Base-by-base conservation (phyloP, 2,329 filamentous ascomycete genomes). In the Phaeoacremonium minimum region DNA sequence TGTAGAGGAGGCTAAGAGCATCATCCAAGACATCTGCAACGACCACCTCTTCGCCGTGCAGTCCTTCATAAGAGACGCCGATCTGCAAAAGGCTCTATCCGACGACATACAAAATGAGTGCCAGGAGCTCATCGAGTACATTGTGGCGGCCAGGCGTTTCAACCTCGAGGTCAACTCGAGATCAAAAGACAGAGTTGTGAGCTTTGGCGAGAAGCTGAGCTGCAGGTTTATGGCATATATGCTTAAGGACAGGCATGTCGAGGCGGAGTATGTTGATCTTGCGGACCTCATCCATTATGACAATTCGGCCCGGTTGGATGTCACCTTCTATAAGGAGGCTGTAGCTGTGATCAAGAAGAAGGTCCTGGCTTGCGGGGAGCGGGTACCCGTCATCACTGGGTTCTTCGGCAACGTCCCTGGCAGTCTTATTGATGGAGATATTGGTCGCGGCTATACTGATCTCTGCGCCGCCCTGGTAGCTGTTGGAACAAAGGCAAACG, bases 401-500 rank as follows among this genome's bases (percentile, higher is more conserved):
- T 98, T 93, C 69, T 98, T 98, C 58, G 93, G 93, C 41, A 85
- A 84, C 40, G 87, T 97, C 3, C 91, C 91, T 1, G 90, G 90
- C 12, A 91, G 90, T 43, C 73, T 98, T 39, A 79, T 98, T 50
- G 86, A 91, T 50, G 80, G 80, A 29, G 85, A 94, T 49, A 87
- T 98, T 45, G 93, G 93, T 15, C 84, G 93, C 50, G 93, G 93
- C 18, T 98, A 98, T 63, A 97, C 93, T 8, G 93, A 98, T 62
- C 76, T 98, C 32, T 97, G 93, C 58, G 91, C 93, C 11, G 90
- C 93, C 6, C 71, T 98, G 13, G 83, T 90, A 35, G 89, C 93
- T 2, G 91, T 98, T 8, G 91, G 89, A 4, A 69, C 94, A n/a
- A 72, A 79, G 50, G 93, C 93, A 1, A 70, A 83, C 36, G 93